phyloP scores from a whole-genome alignment of 371 early-diverging fungal species.

The Mortierella sp. region DNA sequence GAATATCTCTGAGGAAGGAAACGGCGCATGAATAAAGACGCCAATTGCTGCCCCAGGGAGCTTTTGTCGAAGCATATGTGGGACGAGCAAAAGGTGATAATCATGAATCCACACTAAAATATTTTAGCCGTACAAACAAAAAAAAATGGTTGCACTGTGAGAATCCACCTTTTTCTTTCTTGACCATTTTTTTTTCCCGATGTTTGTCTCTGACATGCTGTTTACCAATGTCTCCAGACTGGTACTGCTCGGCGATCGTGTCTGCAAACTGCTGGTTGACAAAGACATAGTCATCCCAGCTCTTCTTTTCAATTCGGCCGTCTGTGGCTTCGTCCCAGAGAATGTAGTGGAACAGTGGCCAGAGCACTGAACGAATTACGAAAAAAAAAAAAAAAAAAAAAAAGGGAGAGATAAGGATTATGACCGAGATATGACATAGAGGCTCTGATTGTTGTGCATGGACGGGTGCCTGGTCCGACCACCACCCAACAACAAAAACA shows the following conservation, averaged over 20 bases:
- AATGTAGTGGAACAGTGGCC: conserved; percentile 99
- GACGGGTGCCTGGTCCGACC: neutral
- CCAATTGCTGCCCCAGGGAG: conserved; percentile 90
- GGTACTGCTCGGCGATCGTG: conserved; percentile 75
- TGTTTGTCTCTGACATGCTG: conserved; percentile 7
- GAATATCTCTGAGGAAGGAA: conserved; percentile 95
- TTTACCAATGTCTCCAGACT: conserved; percentile 88
- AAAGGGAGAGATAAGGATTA: neutral
- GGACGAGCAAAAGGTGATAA: conserved; percentile 95
- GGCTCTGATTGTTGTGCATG: no score
- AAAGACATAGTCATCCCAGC: conserved; percentile 89
- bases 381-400: conserved; percentile 12
- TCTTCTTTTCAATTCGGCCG: conserved; percentile 68
- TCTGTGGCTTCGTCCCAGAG: conserved; percentile 87
- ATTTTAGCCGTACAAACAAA: neutral
- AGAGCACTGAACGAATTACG: conserved; percentile 89
- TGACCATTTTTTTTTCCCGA: neutral
- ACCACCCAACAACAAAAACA: neutral
- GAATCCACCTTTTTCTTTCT: neutral
- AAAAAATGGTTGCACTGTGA: neutral
- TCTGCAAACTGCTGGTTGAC: conserved; percentile 92
- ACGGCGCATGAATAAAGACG: conserved; percentile 98
- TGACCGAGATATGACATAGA: no score
- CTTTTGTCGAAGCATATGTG: conserved; percentile 81
- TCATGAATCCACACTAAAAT: conserved; percentile 96